Base-by-base conservation (phyloP, 805 yeast genomes). In the Spathaspora girioi region DNA sequence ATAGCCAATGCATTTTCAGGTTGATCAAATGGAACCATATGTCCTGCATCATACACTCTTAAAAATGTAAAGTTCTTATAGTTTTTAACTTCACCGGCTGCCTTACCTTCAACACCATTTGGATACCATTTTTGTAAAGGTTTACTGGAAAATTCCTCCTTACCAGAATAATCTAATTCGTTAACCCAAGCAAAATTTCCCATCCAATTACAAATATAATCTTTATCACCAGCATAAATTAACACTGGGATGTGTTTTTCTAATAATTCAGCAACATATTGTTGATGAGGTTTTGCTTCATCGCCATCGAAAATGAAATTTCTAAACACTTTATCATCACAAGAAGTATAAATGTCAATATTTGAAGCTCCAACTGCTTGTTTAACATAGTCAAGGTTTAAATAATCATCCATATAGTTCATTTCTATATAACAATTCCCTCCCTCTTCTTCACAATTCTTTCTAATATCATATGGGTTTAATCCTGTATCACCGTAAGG, bases 11-110 rank as follows among this genome's bases (percentile, higher is more conserved):
- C 73, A 62, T 78, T 77, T 60, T 80, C 83, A 17, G 97, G 96
- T 73, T 87, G 93, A 70, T 92, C 92, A 62, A 73, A 86, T 15
- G 97, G 97, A 55, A 90, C 97, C 97, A 92, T 91, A 71, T 93
- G 97, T 26, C 97, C 97, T 48, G 96, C 97, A 56, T 83, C 93
- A 62, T 77, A 92, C 9, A 92, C 82, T 67, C 97, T 81, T 67
- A 89, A 76, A 75, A 86, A 93, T 3, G 96, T 87, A 59, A 92
- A 83, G 53, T 80, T 77, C 46, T 84, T 84, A 57, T 76, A 79
- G 62, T 82, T 86, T 74, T 89, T 90, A 27, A 84, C 86, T 61
- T 86, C 82, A 53, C 98, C 98, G 23, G 83, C 80, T 56, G 72
- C 68, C 49, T 77, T 76, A 45, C 78, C 82, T 5, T 35, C 15